Conservation (phyloP, 257 asterid species). For the Vinca minor region DNA sequence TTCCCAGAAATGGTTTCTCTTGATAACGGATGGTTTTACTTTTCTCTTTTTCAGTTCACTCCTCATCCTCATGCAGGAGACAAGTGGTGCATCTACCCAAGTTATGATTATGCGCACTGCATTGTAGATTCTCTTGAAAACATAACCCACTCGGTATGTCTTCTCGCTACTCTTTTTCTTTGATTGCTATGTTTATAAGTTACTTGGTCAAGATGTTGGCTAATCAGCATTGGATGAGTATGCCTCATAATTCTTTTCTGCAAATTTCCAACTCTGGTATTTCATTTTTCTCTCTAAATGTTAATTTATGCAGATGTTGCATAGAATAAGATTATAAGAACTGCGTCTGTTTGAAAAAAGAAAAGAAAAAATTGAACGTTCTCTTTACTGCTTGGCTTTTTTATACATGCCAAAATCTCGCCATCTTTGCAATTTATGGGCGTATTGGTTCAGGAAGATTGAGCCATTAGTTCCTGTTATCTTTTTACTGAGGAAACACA, state of each 20-base stretch:
- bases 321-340: no score
- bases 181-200: background rate
- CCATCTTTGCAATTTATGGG: background rate
- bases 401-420: background rate
- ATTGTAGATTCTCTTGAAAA: constrained; percentile 93
- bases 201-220: background rate
- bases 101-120: constrained; percentile 94
- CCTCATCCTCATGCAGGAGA: constrained; percentile 99
- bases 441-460: background rate
- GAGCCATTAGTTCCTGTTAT: background rate
- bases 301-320: no score
- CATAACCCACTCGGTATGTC: constrained; percentile 83
- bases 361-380: no score
- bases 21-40: constrained; percentile 12
- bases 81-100: constrained; percentile 97
- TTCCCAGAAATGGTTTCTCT: constrained; percentile 12
- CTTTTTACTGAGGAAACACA: background rate
- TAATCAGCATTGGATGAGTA: background rate
- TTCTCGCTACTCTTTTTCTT: constrained; percentile 6
- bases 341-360: no score
- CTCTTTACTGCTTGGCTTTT: background rate
- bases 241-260: background rate
- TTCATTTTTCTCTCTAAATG: no score
- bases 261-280: background rate
- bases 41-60: constrained; percentile 54